Base-by-base conservation (phyloP, 2,329 filamentous ascomycete species). In the Leptographium procerum region DNA sequence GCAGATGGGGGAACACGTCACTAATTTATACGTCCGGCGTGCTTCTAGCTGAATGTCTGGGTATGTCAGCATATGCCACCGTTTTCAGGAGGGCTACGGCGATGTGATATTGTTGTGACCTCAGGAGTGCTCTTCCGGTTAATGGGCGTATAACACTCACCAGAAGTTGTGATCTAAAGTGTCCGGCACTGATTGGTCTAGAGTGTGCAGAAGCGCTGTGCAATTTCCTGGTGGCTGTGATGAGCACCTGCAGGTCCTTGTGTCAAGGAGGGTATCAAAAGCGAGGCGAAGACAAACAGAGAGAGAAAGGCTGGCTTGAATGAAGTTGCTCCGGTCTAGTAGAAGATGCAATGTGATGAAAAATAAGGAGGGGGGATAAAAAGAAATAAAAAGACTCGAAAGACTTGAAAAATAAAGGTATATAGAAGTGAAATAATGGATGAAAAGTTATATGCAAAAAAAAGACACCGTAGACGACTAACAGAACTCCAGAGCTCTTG, bases 401-500 rank as follows among this genome's bases (percentile, higher is more conserved):
- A 51, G 34, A 52, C 19, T 13, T 24, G 34, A 34, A 51, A 45
- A 24, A 51, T n/a, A 33, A 54, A 45, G 33, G n/a, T 22, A 24
- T 13, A 29, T 7, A 47, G 19, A 52, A 33, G 33, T 33, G 36
- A 29, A 16, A 33, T 48, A 55, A 45, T 3, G 14, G 47, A 36
- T 24, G 22, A 61, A n/a, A 54, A 36, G 52, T 28, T 60, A 10
- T 54, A 19, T 31, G 26, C 29, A n/a, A 51, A 36, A 31, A 40
- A 45, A 36, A 50, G 28, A 14, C 53, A 52, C 56, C 40, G 28
- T 6, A 36, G 7, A 19, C 36, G 36, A 58, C 54, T 31, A 51
- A 52, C 58, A 52, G 57, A 61, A 56, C 62, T 63, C 62, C 61
- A 60, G 61, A 63, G 62, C 59, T 57, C 58, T 9, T 52, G 52